Conservation (phyloP, 371 early-diverging fungal genomes). For the Mucor irregularis region DNA sequence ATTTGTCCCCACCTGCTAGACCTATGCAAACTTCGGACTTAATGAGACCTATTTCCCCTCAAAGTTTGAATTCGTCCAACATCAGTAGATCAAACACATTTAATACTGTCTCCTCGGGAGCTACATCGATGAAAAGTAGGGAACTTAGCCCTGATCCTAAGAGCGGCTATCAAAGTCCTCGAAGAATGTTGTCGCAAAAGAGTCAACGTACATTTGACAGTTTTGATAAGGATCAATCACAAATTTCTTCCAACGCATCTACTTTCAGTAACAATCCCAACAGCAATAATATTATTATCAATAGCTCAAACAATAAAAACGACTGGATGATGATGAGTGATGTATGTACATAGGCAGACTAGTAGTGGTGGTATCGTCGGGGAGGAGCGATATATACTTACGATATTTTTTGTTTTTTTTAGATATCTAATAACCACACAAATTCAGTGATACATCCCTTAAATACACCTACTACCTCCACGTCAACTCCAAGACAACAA, state of each 20-base stretch:
- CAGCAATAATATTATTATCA: not conserved
- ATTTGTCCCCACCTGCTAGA: slow-evolving; percentile 1
- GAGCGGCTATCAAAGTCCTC: slow-evolving; percentile 13
- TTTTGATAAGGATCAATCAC: slow-evolving; percentile 3
- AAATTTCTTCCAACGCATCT: not conserved
- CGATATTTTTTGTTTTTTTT: too few relatives aligned
- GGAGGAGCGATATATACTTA: too few relatives aligned
- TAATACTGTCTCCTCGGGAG: slow-evolving; percentile 36
- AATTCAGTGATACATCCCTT: slow-evolving; percentile 1
- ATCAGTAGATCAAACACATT: slow-evolving; percentile 48
- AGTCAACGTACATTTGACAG: slow-evolving; percentile 18
- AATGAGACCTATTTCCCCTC: slow-evolving; percentile 36
- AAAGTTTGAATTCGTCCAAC: slow-evolving; percentile 30
- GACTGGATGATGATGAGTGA: slow-evolving; percentile 8
- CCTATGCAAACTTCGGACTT: slow-evolving; percentile 1
- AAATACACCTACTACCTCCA: slow-evolving; percentile 8
- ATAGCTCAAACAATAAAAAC: not conserved
- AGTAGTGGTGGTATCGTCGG: too few relatives aligned
- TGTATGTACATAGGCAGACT: too few relatives aligned
- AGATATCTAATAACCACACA: too few relatives aligned
- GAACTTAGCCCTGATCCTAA: slow-evolving; percentile 18
- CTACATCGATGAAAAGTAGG: slow-evolving; percentile 14
- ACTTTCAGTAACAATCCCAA: not conserved
- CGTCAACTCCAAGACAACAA: slow-evolving; percentile 12
- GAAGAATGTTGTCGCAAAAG: slow-evolving; percentile 20